Evolutionary conservation across 768 basidiomycete species (phyloP).

Genomic region (Tylopilus sp.): DNA sequence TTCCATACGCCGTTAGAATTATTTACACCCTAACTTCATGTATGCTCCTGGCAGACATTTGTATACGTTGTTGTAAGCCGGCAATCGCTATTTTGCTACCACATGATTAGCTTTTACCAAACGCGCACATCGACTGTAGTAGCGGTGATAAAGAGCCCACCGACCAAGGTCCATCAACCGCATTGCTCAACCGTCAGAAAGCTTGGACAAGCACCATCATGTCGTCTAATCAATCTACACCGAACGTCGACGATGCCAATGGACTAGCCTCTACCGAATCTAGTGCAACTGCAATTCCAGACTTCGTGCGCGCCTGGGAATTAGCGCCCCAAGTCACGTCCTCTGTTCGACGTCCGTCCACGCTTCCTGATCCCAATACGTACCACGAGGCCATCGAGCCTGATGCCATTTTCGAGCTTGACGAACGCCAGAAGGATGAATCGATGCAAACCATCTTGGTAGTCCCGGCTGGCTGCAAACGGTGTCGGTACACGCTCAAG

Average conservation of each 20-base stretch:
- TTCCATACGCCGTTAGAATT: too few relatives aligned
- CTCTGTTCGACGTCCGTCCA: conserved; percentile 28
- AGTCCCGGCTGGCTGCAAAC: conserved; percentile 19
- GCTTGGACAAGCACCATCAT: conserved; percentile 2
- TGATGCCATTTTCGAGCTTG: conserved; percentile 27
- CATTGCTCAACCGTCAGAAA: too few relatives aligned
- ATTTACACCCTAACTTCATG: too few relatives aligned
- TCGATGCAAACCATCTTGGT: conserved; percentile 17
- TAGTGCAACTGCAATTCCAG: conserved; percentile 15
- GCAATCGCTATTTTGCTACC: too few relatives aligned
- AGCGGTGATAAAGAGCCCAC: too few relatives aligned
- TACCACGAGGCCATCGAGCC: conserved; percentile 24
- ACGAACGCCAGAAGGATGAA: conserved; percentile 8
- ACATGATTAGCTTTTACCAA: too few relatives aligned
- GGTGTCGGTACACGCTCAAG: conserved; percentile 3
- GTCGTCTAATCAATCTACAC: conserved; percentile 1
- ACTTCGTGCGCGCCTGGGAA: conserved; percentile 21
- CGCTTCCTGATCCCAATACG: conserved; percentile 7
- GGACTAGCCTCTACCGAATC: too few relatives aligned
- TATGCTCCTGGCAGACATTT: too few relatives aligned
- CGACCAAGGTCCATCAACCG: too few relatives aligned
- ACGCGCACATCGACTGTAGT: too few relatives aligned
- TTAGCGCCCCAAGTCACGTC: conserved; percentile 4
- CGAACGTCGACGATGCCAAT: neutral
- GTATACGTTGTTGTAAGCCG: too few relatives aligned